Conservation (phyloP, 441 rosid species). For the Syzygium syzygioides region DNA sequence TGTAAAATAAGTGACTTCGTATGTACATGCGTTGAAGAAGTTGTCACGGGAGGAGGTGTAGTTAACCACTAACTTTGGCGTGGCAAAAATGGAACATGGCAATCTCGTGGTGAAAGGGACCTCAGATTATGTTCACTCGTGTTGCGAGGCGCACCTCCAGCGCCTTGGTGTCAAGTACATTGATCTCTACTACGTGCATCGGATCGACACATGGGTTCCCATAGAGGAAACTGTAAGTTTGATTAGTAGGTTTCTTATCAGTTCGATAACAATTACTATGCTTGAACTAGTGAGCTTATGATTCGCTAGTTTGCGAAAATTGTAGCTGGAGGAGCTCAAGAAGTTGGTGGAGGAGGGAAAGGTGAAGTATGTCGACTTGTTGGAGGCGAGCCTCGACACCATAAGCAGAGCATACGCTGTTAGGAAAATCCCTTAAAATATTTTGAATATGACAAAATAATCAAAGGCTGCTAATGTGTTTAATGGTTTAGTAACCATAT, state of each 20-base stretch:
- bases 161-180: constrained; percentile 32
- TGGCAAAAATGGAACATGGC: not conserved
- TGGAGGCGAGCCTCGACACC: not conserved
- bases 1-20: not conserved
- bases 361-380: not conserved
- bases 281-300: not conserved
- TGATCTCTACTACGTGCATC: constrained; percentile 31
- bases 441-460: too few species aligned
- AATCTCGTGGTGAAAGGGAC: not conserved
- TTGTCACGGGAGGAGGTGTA: constrained; percentile 26
- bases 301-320: not conserved
- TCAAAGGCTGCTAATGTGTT: too few species aligned
- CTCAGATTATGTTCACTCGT: constrained; percentile 14
- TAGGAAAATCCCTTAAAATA: too few species aligned
- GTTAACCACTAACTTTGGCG: constrained; percentile 31
- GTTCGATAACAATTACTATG: not conserved
- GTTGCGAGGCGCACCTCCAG: constrained; percentile 26
- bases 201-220: constrained; percentile 18
- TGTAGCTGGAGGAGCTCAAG: not conserved
- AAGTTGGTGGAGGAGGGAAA: not conserved
- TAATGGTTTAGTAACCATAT: too few species aligned
- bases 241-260: not conserved
- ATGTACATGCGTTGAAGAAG: constrained; percentile 27
- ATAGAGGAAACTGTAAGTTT: not conserved
- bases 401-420: not conserved